phyloP scores from a whole-genome alignment of 345 rosid genomes.

The Turritis glabra region DNA sequence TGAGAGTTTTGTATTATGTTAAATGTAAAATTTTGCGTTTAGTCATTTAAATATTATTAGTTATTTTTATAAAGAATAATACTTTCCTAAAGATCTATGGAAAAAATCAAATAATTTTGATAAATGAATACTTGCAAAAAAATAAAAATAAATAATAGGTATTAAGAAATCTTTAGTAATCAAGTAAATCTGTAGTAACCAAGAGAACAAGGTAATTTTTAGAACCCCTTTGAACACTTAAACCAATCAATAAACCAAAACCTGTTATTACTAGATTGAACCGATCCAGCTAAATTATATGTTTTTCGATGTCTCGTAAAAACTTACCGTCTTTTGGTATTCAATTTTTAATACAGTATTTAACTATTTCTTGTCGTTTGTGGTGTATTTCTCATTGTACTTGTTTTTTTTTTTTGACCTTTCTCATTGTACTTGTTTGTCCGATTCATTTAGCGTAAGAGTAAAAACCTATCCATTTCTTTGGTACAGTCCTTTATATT shows the following conservation, averaged over 20 bases:
- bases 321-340: conserved; percentile 17
- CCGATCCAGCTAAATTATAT: conserved; percentile 20
- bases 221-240: neutral
- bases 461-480: conserved; percentile 34
- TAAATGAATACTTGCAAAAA: neutral
- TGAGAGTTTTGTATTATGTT: too few species aligned
- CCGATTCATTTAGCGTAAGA: conserved; percentile 28
- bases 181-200: neutral
- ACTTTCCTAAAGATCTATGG: neutral
- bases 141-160: too few species aligned
- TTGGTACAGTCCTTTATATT: conserved; percentile 31
- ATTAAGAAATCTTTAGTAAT: neutral
- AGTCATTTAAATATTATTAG: too few species aligned
- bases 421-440: conserved; percentile 38
- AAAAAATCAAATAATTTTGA: neutral
- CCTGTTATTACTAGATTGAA: conserved; percentile 14
- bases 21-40: neutral
- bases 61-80: too few species aligned
- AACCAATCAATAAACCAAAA: conserved; percentile 3
- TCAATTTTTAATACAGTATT: neutral
- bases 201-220: neutral
- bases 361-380: conserved; percentile 27
- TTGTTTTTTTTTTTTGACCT: too few species aligned
- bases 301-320: conserved; percentile 28
- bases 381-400: conserved; percentile 33